phyloP scores from a whole-genome alignment of 352 stramenopile genomes.

The Phytophthora hibernalis region DNA sequence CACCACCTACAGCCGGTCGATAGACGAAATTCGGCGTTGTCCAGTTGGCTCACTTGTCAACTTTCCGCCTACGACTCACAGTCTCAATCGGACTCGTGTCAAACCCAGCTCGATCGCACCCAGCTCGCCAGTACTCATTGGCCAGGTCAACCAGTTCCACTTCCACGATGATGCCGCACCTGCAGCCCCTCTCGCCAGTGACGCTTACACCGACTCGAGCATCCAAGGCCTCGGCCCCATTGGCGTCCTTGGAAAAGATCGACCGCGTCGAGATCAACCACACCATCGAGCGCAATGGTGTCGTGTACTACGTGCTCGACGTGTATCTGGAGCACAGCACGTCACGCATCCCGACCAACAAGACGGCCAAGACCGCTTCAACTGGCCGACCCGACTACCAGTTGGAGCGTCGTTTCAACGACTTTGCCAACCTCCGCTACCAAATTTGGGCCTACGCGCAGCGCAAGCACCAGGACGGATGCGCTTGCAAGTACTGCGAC shows the following conservation, averaged over 20 bases:
- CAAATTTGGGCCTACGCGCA: conserved; percentile 58
- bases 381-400: conserved; percentile 51
- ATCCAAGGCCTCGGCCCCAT: conserved; percentile 39
- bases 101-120: conserved; percentile 5
- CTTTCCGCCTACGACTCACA: conserved; percentile 30
- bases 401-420: conserved; percentile 57
- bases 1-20: conserved; percentile 30
- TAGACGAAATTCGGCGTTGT: conserved; percentile 23
- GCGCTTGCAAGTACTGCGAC: conserved; percentile 54
- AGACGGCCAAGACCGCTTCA: conserved; percentile 32
- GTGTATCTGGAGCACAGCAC: conserved; percentile 64
- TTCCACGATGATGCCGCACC: conserved; percentile 31
- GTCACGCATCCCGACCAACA: conserved; percentile 69
- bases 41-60: conserved; percentile 45
- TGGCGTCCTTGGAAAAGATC: conserved; percentile 46
- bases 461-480: conserved; percentile 39
- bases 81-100: conserved; percentile 28
- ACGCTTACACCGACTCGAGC: conserved; percentile 31
- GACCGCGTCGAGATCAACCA: conserved; percentile 55
- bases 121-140: conserved; percentile 8
- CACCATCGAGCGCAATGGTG: conserved; percentile 43
- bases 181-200: conserved; percentile 34
- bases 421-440: conserved; percentile 61
- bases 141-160: conserved; percentile 33
- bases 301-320: conserved; percentile 62